These are phyloP conservation scores for Ophiostoma sp. DNA, from an alignment of 2,329 filamentous ascomycete genomes.

Conservation along the genomic window DNA sequence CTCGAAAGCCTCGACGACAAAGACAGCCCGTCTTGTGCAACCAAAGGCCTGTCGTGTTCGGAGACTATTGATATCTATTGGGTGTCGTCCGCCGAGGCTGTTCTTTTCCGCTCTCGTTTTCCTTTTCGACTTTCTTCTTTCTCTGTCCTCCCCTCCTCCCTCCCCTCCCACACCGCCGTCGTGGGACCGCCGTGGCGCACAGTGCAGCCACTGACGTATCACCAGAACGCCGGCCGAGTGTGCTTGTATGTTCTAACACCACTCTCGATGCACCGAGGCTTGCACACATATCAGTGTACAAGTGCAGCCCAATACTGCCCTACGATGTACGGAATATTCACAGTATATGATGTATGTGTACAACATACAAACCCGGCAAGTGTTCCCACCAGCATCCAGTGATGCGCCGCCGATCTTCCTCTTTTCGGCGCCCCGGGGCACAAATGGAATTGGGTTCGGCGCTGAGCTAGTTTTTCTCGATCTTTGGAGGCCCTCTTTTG, in stretches of 20 bases:
- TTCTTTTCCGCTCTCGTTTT: neutral
- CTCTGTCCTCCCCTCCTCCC: neutral
- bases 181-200: neutral
- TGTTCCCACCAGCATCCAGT: neutral
- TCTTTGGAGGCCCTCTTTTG: neutral
- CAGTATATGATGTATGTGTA: no score
- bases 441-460: slow-evolving; percentile 9
- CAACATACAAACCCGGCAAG: no score
- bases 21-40: neutral
- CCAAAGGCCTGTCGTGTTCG: neutral
- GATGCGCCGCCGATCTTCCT: slow-evolving; percentile 12
- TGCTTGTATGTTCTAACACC: neutral
- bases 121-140: neutral
- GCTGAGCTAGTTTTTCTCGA: neutral
- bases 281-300: no score
- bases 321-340: no score
- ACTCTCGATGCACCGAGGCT: neutral
- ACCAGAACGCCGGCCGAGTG: neutral
- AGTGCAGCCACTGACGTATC: slow-evolving; percentile 1
- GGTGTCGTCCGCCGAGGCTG: neutral
- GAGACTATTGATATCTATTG: neutral
- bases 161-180: neutral
- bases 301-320: neutral
- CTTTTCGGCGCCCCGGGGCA: neutral
- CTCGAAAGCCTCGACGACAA: neutral